Evolutionary conservation across 441 rosid genomes (phyloP).

Genomic region (Daphne laureola): DNA sequence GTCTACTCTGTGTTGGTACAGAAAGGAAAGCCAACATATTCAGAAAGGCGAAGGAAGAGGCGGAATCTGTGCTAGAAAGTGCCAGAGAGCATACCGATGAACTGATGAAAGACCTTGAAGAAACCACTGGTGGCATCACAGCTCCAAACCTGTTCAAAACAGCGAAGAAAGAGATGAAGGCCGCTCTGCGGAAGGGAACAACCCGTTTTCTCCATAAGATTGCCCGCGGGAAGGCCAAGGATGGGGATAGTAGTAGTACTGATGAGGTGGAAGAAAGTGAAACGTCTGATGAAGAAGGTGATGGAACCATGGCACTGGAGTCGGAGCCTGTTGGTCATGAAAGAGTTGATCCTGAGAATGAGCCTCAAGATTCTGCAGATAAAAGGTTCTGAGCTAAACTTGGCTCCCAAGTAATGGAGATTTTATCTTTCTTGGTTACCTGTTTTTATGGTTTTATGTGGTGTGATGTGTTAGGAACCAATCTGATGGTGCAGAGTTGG

Average conservation of each 20-base stretch:
- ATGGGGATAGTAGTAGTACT: slow-evolving; percentile 18
- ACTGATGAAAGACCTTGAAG: neutral
- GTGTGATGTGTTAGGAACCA: slow-evolving; percentile 24
- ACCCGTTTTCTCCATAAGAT: slow-evolving; percentile 21
- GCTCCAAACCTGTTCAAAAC: slow-evolving; percentile 21
- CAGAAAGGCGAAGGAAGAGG: neutral
- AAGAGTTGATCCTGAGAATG: slow-evolving; percentile 22
- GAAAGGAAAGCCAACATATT: neutral
- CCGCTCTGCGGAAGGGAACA: slow-evolving; percentile 13
- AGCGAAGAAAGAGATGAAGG: slow-evolving; percentile 27
- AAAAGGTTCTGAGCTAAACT: slow-evolving; percentile 13
- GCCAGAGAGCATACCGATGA: no score
- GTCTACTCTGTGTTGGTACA: no score
- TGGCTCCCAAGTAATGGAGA: neutral
- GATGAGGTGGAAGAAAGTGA: slow-evolving; percentile 29
- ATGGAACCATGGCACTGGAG: no score
- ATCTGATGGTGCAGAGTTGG: slow-evolving; percentile 9
- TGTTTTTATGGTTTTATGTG: slow-evolving; percentile 1
- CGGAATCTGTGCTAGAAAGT: no score
- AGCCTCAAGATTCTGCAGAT: slow-evolving; percentile 11
- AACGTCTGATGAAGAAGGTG: slow-evolving; percentile 29
- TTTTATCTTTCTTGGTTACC: neutral
- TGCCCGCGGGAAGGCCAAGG: slow-evolving; percentile 22
- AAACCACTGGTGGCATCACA: slow-evolving; percentile 21
- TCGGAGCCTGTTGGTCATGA: slow-evolving; percentile 29